phyloP scores from a whole-genome alignment of 2,329 filamentous ascomycete species.

The Aspergillus sp. region DNA sequence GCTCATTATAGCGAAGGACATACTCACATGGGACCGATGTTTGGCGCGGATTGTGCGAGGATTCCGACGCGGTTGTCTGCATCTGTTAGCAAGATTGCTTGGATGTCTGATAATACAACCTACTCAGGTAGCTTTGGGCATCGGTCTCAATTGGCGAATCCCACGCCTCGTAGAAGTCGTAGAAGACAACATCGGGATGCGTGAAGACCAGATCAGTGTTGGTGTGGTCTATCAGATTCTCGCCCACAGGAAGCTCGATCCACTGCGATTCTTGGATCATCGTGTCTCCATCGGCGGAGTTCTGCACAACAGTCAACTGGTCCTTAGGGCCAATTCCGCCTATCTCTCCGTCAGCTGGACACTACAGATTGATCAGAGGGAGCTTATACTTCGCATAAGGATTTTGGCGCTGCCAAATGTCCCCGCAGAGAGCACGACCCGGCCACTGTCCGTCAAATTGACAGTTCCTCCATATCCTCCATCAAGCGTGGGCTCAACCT shows the following conservation, averaged over 20 bases:
- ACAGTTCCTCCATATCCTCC: constrained; percentile 8
- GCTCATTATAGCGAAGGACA: neutral
- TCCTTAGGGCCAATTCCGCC: constrained; percentile 11
- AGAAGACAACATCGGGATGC: constrained; percentile 10
- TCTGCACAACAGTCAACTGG: constrained; percentile 6
- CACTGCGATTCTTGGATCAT: constrained; percentile 9
- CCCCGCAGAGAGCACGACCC: constrained; percentile 8
- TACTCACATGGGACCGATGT: neutral
- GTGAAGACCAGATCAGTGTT: constrained; percentile 14
- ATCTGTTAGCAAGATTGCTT: neutral
- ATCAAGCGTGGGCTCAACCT: constrained; percentile 10
- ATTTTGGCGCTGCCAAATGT: constrained; percentile 7
- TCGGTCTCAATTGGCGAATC: constrained; percentile 12
- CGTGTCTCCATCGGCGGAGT: constrained; percentile 5
- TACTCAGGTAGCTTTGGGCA: constrained; percentile 11
- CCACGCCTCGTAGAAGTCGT: constrained; percentile 10
- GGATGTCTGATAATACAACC: neutral
- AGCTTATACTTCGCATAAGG: constrained; percentile 8
- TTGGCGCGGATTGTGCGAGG: neutral
- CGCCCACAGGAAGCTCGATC: constrained; percentile 8
- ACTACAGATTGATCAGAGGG: neutral
- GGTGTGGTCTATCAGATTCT: constrained; percentile 7
- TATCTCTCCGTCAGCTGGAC: neutral
- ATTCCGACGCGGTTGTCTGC: neutral
- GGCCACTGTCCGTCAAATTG: constrained; percentile 4